Percentiles rank a stretch among this genome's conserved stretches.
These are phyloP conservation scores for Fusarium tjaetaba DNA, from an alignment of 2,329 filamentous ascomycete species.

Conservation along the genomic window DNA sequence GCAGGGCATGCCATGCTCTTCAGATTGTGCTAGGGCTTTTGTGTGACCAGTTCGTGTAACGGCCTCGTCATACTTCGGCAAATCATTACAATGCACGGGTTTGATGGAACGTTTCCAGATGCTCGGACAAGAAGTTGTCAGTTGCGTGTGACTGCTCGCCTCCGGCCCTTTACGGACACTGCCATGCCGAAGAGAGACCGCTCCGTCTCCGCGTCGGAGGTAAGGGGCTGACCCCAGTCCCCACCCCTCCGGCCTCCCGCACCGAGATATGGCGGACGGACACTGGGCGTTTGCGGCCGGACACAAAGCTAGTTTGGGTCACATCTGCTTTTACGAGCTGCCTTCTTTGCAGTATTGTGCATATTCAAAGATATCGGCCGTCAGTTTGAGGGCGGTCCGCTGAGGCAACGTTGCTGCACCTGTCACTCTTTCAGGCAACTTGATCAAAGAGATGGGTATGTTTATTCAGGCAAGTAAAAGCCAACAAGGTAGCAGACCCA, in stretches of 20 bases:
- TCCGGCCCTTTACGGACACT: constrained; percentile 32
- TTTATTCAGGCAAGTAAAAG: constrained; percentile 27
- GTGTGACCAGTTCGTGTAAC: constrained; percentile 16
- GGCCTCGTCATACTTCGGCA: constrained; percentile 27
- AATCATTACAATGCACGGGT: constrained; percentile 18
- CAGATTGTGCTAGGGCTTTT: constrained; percentile 14
- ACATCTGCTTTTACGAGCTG: constrained; percentile 7
- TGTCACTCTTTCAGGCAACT: not conserved
- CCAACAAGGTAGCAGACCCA: constrained; percentile 32
- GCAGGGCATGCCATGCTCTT: not conserved
- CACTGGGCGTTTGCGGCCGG: constrained; percentile 23
- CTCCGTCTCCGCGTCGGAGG: constrained; percentile 32
- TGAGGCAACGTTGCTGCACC: constrained; percentile 2
- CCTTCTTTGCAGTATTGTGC: not conserved
- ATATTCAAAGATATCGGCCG: not conserved
- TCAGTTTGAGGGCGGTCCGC: not conserved
- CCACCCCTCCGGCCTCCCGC: constrained; percentile 25
- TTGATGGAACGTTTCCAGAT: constrained; percentile 40
- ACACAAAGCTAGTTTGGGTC: constrained; percentile 9
- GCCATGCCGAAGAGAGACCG: constrained; percentile 31
- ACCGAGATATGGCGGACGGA: constrained; percentile 28
- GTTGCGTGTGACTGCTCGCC: constrained; percentile 26
- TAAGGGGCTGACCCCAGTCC: not conserved
- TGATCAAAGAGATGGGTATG: not conserved
- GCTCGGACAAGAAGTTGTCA: constrained; percentile 26